Base-by-base conservation (phyloP, 805 yeast species). In the Hanseniaspora meyeri region DNA sequence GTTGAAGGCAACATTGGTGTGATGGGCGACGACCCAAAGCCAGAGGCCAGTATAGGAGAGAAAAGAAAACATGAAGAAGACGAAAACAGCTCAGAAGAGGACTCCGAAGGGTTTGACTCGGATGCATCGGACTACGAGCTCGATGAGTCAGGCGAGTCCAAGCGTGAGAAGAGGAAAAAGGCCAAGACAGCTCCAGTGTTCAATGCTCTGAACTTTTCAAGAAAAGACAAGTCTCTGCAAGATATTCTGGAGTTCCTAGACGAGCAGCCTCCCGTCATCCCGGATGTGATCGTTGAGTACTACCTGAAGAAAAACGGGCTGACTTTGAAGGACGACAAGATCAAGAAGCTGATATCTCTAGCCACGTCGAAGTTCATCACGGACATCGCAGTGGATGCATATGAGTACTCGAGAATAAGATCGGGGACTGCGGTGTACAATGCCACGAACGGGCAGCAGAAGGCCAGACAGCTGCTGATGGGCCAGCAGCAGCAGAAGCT, bases 281-380 rank as follows among this genome's bases (percentile, higher is more conserved):
- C 98, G 0, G 97, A 93, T 66, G 90, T 95, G 0, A 97, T 93
- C 11, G 86, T 96, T 0, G 97, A 91, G 65, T 93, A 89, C 67
- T 93, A 91, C 64, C 71, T 91, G 53, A 80, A 87, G 27, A 83
- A 84, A 64, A 84, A 88, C 60, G 97, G 97, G 42, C 82, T 93
- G 63, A 84, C 83, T 58, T 80, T 93, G 31, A 76, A 83, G 42
- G 95, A 91, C 66, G 72, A 80, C 14, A 77, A 89, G 58, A 80
- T 86, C 57, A 90, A 89, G 68, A 75, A 97, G 55, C 72, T 93
- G 39, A 73, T 93, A 50, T 97, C 97, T 0, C 73, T 93, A 57
- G 97, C 98, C 0, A 93, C 98, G 0, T 98, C 95, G 65, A 93
- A 93, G 66, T 93, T 93, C 67, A 78, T 93, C 31, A 81, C 90